A percentile compares a stretch with the other conserved stretches of the same genome.
These are phyloP conservation scores for Parastagonospora avenae DNA, from an alignment of 2,329 filamentous ascomycete genomes.

Conservation along the genomic window DNA sequence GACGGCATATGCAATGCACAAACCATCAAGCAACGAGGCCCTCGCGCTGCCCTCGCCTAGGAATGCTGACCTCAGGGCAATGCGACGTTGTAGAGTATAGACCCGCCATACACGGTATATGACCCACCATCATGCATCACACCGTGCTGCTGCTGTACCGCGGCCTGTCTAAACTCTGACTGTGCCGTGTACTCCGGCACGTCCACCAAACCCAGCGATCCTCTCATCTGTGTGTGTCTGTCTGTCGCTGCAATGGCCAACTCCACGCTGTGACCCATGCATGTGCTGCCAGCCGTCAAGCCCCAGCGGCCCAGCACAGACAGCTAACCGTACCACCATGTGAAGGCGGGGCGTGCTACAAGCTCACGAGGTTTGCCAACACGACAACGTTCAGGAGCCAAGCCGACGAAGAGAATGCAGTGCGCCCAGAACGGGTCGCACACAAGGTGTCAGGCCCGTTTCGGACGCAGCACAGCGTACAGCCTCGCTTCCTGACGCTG, in stretches of 20 bases:
- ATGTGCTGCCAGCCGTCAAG: conserved; percentile 9
- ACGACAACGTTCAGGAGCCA: conserved; percentile 25
- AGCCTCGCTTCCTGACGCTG: conserved; percentile 20
- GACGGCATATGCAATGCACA: no score
- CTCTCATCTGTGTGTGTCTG: conserved; percentile 18
- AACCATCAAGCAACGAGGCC: no score
- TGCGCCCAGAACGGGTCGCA: conserved; percentile 12
- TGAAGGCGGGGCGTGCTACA: conserved; percentile 19
- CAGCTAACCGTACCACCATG: conserved; percentile 19
- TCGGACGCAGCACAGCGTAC: conserved; percentile 20
- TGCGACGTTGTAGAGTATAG: no score
- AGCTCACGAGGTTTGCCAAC: conserved; percentile 30
- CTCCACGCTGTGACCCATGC: conserved; percentile 14
- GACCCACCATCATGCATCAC: no score
- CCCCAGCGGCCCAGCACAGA: conserved; percentile 18
- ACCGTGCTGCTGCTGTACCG: no score
- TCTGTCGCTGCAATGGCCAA: conserved; percentile 10
- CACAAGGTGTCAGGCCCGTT: conserved; percentile 19
- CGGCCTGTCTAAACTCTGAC: no score
- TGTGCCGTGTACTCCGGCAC: not conserved
- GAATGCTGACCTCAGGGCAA: no score
- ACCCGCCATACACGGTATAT: no score
- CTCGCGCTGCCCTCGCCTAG: no score
- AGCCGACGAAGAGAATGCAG: conserved; percentile 18
- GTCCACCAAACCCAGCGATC: conserved; percentile 7